These are phyloP conservation scores for Cyberlindnera americana DNA, from an alignment of 805 yeast species.

Conservation along the genomic window DNA sequence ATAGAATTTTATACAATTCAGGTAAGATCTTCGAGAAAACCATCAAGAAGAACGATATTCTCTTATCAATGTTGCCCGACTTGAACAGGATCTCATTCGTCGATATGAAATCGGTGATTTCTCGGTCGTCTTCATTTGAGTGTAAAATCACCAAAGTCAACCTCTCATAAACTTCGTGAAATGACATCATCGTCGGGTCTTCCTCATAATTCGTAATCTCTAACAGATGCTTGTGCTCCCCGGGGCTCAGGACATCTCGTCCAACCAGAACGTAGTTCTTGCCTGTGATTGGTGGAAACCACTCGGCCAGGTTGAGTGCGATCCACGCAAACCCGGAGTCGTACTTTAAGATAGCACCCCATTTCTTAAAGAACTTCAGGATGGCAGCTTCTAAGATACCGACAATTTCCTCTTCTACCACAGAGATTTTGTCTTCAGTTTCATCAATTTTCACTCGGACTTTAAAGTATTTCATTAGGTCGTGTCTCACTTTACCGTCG, in stretches of 20 bases:
- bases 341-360: conserved; percentile 76
- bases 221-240: conserved; percentile 27
- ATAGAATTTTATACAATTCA: conserved; percentile 69
- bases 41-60: conserved; percentile 65
- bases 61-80: conserved; percentile 56
- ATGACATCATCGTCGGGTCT: conserved; percentile 48
- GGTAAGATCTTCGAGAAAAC: conserved; percentile 63
- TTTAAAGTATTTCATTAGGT: conserved; percentile 58
- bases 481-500: conserved; percentile 43
- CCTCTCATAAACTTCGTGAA: conserved; percentile 71
- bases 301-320: conserved; percentile 83
- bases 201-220: no score
- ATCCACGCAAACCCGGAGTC: conserved; percentile 85
- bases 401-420: conserved; percentile 50
- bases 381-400: conserved; percentile 58
- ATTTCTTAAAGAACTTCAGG: conserved; percentile 60
- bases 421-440: conserved; percentile 19
- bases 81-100: no score
- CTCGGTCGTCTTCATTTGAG: conserved; percentile 26
- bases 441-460: conserved; percentile 25
- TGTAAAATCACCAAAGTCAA: conserved; percentile 72
- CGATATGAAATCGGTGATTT: no score
- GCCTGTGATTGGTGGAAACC: conserved; percentile 57
- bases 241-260: conserved; percentile 22
- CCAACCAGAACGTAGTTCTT: conserved; percentile 27